These are phyloP conservation scores for Teunomyces lycoperdinae DNA, from an alignment of 805 yeast species.

Conservation along the genomic window DNA sequence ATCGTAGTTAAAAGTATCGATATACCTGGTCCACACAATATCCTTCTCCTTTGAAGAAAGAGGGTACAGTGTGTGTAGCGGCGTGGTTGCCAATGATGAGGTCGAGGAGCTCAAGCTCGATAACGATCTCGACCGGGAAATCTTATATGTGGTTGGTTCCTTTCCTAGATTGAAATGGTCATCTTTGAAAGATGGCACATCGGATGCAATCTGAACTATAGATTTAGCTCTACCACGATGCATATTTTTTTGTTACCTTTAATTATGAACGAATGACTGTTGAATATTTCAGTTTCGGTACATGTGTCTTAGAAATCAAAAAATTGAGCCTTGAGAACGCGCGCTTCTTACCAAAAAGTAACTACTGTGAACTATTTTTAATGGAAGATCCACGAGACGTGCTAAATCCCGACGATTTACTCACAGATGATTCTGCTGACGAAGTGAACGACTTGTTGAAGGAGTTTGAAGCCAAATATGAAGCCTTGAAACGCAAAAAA, in stretches of 20 bases:
- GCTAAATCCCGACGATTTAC: conserved; percentile 23
- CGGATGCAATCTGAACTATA: conserved; percentile 62
- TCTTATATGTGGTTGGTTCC: neutral
- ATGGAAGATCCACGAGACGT: conserved; percentile 36
- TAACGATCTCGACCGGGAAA: neutral
- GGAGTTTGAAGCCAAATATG: conserved; percentile 23
- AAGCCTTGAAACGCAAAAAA: conserved; percentile 22
- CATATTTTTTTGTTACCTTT: conserved; percentile 17
- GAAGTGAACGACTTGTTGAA: conserved; percentile 37
- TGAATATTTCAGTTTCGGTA: neutral
- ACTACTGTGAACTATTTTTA: neutral
- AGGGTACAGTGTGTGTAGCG: conserved; percentile 23
- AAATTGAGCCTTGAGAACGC: neutral
- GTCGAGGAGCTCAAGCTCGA: neutral
- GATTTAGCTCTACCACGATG: conserved; percentile 56
- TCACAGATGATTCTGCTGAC: conserved; percentile 39
- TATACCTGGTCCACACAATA: conserved; percentile 26
- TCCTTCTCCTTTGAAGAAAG: conserved; percentile 37
- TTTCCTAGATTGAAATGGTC: conserved; percentile 19
- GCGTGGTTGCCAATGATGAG: conserved; percentile 5
- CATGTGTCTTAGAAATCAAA: neutral
- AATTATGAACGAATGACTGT: neutral
- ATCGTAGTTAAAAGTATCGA: conserved; percentile 41
- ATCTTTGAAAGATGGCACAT: conserved; percentile 40
- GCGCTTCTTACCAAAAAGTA: neutral